Evolutionary conservation across 83 land plant species (phyloP).

Genomic region (Diphasiastrum complanatum): DNA sequence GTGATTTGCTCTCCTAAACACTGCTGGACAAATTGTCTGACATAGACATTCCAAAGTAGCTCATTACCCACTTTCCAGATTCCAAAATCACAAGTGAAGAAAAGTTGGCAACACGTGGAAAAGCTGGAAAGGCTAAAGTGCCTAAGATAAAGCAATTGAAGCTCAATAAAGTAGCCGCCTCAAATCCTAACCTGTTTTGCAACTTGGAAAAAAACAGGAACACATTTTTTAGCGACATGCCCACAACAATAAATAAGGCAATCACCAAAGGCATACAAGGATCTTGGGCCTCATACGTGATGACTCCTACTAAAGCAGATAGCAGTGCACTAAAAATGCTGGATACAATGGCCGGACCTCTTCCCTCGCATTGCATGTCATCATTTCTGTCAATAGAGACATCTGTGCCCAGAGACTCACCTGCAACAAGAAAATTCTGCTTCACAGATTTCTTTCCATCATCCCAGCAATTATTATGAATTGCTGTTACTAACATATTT

Average conservation of each 20-base stretch:
- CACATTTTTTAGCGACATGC: constrained; percentile 68
- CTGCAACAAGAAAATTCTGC: no score
- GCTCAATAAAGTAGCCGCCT: constrained; percentile 68
- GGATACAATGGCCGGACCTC: constrained; percentile 35
- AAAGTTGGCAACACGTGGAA: constrained; percentile 40
- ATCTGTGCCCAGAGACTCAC: no score
- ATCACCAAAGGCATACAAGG: constrained; percentile 66
- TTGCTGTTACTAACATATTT: no score
- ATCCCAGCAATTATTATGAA: no score
- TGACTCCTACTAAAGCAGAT: constrained; percentile 55
- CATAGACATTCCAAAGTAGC: no score
- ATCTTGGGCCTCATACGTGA: constrained; percentile 65
- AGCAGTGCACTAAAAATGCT: constrained; percentile 54
- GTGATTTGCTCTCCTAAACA: no score
- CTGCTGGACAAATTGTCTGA: no score
- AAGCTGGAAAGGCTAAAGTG: constrained; percentile 58
- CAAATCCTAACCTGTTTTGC: constrained; percentile 50
- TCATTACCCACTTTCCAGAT: not conserved
- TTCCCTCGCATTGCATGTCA: no score
- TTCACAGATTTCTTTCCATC: no score
- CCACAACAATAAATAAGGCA: constrained; percentile 65
- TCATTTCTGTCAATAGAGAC: no score
- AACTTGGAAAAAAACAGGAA: constrained; percentile 55
- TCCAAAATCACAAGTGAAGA: not conserved
- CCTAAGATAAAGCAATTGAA: constrained; percentile 88